A percentile compares a stretch with the other conserved stretches of the same genome.
Evolutionary conservation across 371 early-diverging fungal genomes (phyloP).

Genomic region (Fennellomyces sp.): DNA sequence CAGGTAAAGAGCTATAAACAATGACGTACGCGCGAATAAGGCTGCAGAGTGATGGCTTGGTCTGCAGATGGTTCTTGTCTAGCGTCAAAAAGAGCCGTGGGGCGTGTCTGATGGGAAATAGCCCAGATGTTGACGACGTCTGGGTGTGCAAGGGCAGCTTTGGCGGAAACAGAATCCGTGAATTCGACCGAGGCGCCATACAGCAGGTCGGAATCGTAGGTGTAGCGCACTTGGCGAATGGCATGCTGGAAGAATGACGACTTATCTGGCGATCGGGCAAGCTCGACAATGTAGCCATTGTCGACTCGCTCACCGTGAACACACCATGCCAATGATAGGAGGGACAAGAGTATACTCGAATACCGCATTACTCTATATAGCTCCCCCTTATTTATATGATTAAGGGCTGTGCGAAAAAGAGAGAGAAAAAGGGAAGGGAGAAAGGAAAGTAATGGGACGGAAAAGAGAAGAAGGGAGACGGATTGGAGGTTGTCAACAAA

Average conservation of each 20-base stretch:
- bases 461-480: background rate
- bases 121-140: conserved; percentile 32
- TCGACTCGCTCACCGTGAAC: background rate
- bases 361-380: background rate
- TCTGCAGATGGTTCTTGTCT: background rate
- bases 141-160: conserved; percentile 10
- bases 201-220: conserved; percentile 31
- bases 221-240: conserved; percentile 19
- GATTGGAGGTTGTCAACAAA: background rate
- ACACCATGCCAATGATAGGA: background rate
- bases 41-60: conserved; percentile 7
- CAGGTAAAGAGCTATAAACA: background rate
- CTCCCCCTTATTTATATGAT: background rate
- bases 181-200: conserved; percentile 33
- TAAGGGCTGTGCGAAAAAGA: background rate
- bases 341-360: background rate
- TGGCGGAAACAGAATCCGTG: conserved; percentile 13
- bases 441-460: conserved; percentile 8
- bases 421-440: background rate
- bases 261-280: background rate
- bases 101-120: conserved; percentile 23
- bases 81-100: conserved; percentile 1
- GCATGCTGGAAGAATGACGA: conserved; percentile 1
- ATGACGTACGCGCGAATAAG: background rate
- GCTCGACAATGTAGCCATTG: conserved; percentile 19